Evolutionary conservation across 805 yeast genomes (phyloP).

Genomic region (Torulaspora gathmanii): DNA sequence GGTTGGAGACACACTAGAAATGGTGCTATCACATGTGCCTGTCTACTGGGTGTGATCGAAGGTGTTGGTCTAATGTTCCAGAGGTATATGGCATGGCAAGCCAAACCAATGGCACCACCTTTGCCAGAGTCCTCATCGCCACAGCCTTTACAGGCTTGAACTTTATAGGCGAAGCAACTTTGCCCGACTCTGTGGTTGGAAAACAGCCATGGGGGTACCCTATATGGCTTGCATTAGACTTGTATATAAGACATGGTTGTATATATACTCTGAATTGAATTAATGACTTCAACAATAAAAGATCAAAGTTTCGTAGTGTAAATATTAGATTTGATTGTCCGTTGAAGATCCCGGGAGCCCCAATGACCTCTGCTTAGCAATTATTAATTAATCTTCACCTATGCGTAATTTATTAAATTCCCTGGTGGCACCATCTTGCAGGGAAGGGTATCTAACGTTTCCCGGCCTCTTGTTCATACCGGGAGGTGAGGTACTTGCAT

Average conservation of each 20-base stretch:
- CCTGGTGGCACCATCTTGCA: conserved; percentile 21
- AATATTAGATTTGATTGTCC: not conserved
- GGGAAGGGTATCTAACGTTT: conserved; percentile 12
- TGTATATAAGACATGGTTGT: conserved; percentile 10
- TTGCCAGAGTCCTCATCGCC: conserved; percentile 40
- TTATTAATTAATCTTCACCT: conserved; percentile 14
- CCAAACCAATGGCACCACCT: conserved; percentile 64
- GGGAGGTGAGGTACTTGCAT: conserved; percentile 3
- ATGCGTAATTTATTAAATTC: conserved; percentile 22
- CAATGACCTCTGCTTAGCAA: not conserved
- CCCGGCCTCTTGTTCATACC: conserved; percentile 9
- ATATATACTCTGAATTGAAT: conserved; percentile 3
- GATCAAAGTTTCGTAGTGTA: conserved; percentile 1
- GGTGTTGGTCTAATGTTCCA: conserved; percentile 97
- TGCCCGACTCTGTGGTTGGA: not conserved
- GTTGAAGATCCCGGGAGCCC: not conserved
- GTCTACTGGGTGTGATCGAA: conserved; percentile 92
- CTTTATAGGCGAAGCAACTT: not conserved
- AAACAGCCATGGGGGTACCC: not conserved
- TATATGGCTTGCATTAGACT: conserved; percentile 11
- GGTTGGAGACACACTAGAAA: conserved; percentile 97
- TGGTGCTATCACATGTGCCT: conserved; percentile 95
- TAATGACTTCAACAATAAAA: conserved; percentile 4
- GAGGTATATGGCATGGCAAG: conserved; percentile 80
- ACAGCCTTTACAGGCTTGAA: conserved; percentile 36